Evolutionary conservation across 768 basidiomycete genomes (phyloP).

Genomic region (Termitomyces sp.): DNA sequence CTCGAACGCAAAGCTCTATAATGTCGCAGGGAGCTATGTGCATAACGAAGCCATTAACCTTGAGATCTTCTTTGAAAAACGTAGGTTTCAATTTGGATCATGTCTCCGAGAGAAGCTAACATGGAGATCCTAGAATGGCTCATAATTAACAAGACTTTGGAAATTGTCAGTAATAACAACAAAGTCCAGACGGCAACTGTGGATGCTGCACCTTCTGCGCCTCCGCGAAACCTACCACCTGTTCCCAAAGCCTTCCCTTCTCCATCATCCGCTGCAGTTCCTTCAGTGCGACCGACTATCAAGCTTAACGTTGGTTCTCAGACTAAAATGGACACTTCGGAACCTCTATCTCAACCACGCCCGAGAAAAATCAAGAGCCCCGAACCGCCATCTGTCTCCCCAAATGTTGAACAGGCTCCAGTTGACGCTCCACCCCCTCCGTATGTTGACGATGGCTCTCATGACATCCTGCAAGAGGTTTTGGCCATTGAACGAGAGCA

Average conservation of each 20-base stretch:
- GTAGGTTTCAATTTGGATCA: slow-evolving; percentile 41
- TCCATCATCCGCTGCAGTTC: slow-evolving; percentile 21
- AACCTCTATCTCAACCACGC: slow-evolving; percentile 38
- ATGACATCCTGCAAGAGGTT: slow-evolving; percentile 79
- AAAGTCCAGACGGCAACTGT: slow-evolving; percentile 32
- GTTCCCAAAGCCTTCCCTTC: slow-evolving; percentile 37
- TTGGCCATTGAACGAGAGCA: slow-evolving; percentile 75
- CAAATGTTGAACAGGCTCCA: slow-evolving; percentile 31
- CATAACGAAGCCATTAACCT: slow-evolving; percentile 74
- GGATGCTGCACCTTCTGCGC: slow-evolving; percentile 25
- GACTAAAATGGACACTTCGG: slow-evolving; percentile 27
- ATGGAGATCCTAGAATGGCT: slow-evolving; percentile 68
- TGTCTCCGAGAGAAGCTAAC: background rate
- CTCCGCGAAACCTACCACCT: slow-evolving; percentile 38
- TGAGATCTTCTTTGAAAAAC: slow-evolving; percentile 82
- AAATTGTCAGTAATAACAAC: slow-evolving; percentile 39
- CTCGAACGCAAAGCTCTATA: slow-evolving; percentile 84
- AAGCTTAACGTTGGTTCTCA: slow-evolving; percentile 63
- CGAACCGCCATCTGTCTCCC: slow-evolving; percentile 27
- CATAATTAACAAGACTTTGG: slow-evolving; percentile 81
- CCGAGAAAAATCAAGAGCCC: slow-evolving; percentile 42
- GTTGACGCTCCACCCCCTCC: slow-evolving; percentile 64
- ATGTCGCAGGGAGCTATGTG: slow-evolving; percentile 65
- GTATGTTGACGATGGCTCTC: slow-evolving; percentile 78
- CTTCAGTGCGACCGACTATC: slow-evolving; percentile 54